Conservation (phyloP, 2,329 filamentous ascomycete species). For the Aspergillus brasiliensis region DNA sequence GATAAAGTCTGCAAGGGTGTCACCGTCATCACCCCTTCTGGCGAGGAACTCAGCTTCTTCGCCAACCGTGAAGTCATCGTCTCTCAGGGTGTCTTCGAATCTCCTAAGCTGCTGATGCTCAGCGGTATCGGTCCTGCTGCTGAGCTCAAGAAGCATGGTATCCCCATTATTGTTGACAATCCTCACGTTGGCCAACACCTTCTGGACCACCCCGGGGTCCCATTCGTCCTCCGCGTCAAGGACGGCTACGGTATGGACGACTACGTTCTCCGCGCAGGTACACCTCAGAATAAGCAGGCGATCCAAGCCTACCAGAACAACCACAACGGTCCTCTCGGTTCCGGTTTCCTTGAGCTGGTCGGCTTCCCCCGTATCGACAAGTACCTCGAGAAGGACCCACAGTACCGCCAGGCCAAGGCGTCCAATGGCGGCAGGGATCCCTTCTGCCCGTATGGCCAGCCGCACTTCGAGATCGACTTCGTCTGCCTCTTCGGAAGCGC, state of each 20-base stretch:
- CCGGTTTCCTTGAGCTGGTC: background rate
- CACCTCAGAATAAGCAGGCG: background rate
- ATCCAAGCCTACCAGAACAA: background rate
- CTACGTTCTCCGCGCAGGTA: background rate
- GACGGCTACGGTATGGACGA: background rate
- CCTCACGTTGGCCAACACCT: too few relatives aligned
- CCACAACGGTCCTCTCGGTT: background rate
- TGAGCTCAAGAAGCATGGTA: too few relatives aligned
- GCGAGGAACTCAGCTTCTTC: constrained; percentile 47
- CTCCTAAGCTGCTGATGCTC: constrained; percentile 55
- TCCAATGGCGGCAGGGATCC: background rate
- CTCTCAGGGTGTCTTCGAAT: constrained; percentile 54
- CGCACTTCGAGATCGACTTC: constrained; percentile 61
- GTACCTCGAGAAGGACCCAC: background rate
- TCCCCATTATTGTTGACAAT: too few relatives aligned
- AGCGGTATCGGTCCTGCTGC: constrained; percentile 56
- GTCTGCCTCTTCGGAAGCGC: constrained; percentile 57
- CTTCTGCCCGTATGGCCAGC: background rate
- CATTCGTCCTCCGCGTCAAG: background rate
- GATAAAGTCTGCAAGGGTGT: constrained; percentile 50
- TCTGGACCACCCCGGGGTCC: too few relatives aligned
- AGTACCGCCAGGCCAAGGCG: background rate
- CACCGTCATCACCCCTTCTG: constrained; percentile 43
- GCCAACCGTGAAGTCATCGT: constrained; percentile 54
- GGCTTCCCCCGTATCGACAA: background rate